These are phyloP conservation scores for Tillandsia leiboldiana DNA, from an alignment of 176 grass and related monocot genomes.

Conservation along the genomic window DNA sequence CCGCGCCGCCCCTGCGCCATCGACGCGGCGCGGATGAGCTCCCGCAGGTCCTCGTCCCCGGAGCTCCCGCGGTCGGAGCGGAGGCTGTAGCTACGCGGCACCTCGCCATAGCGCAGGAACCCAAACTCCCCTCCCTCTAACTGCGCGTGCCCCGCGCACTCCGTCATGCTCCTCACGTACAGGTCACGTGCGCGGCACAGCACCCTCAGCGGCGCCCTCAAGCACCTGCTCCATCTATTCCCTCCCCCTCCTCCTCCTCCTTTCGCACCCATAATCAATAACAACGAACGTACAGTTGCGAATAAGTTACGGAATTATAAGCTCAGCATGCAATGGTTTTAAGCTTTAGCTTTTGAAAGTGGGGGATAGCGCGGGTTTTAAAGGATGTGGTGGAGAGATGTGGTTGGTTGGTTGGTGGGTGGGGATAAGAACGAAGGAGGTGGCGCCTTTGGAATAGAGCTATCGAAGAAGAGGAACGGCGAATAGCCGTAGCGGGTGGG, in stretches of 20 bases:
- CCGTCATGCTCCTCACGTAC: constrained; percentile 46
- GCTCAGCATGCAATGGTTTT: background rate
- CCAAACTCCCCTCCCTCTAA: constrained; percentile 21
- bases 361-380: too few species aligned
- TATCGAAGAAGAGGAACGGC: too few species aligned
- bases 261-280: background rate
- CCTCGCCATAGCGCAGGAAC: constrained; percentile 18
- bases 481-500: too few species aligned
- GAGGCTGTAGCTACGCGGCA: background rate
- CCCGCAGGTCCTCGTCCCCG: constrained; percentile 44
- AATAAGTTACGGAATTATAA: constrained; percentile 5
- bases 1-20: constrained; percentile 17
- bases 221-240: constrained; percentile 23
- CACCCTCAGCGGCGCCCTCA: constrained; percentile 26
- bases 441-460: too few species aligned
- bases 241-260: constrained; percentile 21
- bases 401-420: too few species aligned
- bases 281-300: background rate
- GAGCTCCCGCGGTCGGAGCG: constrained; percentile 1
- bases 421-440: too few species aligned
- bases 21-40: constrained; percentile 58
- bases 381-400: too few species aligned
- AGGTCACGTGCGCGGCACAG: constrained; percentile 48
- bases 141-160: constrained; percentile 36
- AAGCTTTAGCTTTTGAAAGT: too few species aligned